Evolutionary conservation across 345 rosid genomes (phyloP).

Genomic region (Citrus glauca): DNA sequence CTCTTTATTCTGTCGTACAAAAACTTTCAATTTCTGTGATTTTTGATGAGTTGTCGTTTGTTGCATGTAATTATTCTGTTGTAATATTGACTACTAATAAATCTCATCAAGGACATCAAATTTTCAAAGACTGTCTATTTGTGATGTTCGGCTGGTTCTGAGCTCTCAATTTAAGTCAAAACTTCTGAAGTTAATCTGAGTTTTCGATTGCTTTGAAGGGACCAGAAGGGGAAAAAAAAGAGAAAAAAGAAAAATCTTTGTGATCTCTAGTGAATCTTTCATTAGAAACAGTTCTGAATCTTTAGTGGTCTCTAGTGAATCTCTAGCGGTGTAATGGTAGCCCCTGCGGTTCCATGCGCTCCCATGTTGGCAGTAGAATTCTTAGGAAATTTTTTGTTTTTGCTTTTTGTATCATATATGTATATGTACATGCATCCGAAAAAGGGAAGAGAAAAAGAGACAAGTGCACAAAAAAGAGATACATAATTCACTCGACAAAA

Average conservation of each 20-base stretch:
- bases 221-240: too few relatives aligned
- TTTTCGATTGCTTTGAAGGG: not conserved
- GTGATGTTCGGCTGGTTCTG: not conserved
- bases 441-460: not conserved
- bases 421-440: not conserved
- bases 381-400: not conserved
- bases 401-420: not conserved
- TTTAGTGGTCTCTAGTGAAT: too few relatives aligned
- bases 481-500: not conserved
- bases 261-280: too few relatives aligned
- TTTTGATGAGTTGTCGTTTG: not conserved
- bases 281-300: too few relatives aligned
- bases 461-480: not conserved
- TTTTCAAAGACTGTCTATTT: not conserved
- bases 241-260: too few relatives aligned
- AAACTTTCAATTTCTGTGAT: not conserved
- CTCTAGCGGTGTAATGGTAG: not conserved
- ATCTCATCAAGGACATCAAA: not conserved
- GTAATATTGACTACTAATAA: not conserved
- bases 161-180: not conserved
- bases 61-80: not conserved
- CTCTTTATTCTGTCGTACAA: not conserved
- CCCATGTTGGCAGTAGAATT: not conserved
- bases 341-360: not conserved
- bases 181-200: not conserved